Percentiles rank a stretch among this genome's conserved stretches.
Conservation (phyloP, 2,329 filamentous ascomycete species). For the Apiospora malaysiana region DNA sequence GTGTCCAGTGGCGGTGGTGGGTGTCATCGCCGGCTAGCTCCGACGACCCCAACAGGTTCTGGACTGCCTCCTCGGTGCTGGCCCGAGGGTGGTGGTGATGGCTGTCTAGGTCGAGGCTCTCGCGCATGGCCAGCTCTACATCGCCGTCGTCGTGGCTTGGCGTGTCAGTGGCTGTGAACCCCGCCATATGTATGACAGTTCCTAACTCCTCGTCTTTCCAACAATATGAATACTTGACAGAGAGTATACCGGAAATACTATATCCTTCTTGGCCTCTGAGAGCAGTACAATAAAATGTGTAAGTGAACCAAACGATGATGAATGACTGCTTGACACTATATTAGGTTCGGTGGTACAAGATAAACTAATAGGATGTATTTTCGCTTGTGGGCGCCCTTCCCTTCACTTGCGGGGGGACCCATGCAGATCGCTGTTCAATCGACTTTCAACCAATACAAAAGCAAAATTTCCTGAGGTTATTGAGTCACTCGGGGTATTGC, state of each 20-base stretch:
- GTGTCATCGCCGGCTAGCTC: not conserved
- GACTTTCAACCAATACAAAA: not conserved
- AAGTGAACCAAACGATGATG: not conserved
- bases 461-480: not conserved
- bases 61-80: not conserved
- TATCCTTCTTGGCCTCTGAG: not conserved
- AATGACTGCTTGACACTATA: too few species aligned
- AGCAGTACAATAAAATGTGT: too few species aligned
- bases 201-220: not conserved
- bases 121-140: not conserved
- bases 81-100: not conserved
- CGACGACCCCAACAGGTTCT: not conserved
- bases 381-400: not conserved
- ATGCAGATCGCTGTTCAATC: not conserved
- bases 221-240: not conserved
- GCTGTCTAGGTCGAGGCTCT: not conserved
- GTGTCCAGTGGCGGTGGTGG: constrained; percentile 45
- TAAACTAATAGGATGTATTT: too few species aligned
- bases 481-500: not conserved
- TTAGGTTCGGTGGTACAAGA: too few species aligned
- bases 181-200: not conserved
- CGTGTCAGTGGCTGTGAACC: not conserved
- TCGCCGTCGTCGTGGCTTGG: not conserved
- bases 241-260: not conserved
- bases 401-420: not conserved